Evolutionary conservation across 2,329 filamentous ascomycete species (phyloP), one percentile per base, ranked within the genome.

Genomic region (Ambrosiella beaveri): DNA sequence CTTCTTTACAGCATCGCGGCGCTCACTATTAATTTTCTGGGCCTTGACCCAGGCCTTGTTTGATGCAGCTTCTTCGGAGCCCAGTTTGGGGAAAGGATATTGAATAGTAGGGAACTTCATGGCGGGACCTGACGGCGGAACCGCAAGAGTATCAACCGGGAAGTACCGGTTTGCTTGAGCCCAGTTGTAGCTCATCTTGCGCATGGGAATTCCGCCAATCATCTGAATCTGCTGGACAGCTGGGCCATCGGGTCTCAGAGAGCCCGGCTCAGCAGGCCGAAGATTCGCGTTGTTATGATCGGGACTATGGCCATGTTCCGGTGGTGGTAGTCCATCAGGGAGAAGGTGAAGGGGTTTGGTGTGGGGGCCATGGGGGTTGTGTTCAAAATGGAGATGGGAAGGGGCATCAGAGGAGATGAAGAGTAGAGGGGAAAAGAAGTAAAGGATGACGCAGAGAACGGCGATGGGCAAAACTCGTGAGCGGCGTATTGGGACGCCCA

Each of bases 1-100:
- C 0, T 64, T 65, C 47, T 71, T 72, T 36, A 78, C 71, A 0
- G 72, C 68, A 44, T 58, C 27, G 65, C 66, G 27, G 72, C 73
- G 51, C 66, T 57, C 40, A 27, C 15, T 40, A 40, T 57, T 61
- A 39, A 50, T 36, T 39, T 37, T 52, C 27, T 41, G 60, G 15
- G 35, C 50, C 39, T 56, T 45, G 2, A 36, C 15, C 13, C 50
- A 9, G 13, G 36, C 37, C n/a, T 39, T n/a, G 54, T 56, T 15
- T 36, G 36, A 7, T 1, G n/a, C 27, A 2, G 47, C 55, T 7
- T 51, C 53, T n/a, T 44, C 39, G 3, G 53, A 50, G 15, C 54
- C 49, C n/a, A 45, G 70, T 44, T 71, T 65, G 2, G 62, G 63
- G 73, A 78, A 17, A 77, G 67, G 50, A 44, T 62, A 38, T 51